phyloP scores from a whole-genome alignment of 495 filamentous ascomycete species.

The Tetracladium setigerum region DNA sequence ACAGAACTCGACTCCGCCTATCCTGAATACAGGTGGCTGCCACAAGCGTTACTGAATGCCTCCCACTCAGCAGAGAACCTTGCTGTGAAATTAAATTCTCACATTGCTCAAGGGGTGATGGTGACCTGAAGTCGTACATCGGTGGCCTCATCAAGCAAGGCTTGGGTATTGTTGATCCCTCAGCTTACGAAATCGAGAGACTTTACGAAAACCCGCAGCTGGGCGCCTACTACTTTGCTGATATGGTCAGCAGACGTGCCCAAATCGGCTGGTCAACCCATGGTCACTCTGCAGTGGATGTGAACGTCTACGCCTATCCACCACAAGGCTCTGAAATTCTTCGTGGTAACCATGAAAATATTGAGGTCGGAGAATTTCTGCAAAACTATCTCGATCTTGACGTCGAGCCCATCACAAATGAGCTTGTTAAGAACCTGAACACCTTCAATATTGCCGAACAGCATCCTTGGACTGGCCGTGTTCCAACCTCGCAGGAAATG shows the following conservation, averaged over 20 bases:
- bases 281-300: constrained; percentile 83
- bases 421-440: constrained; percentile 51
- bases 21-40: constrained; percentile 82
- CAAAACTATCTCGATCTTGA: constrained; percentile 73
- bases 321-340: constrained; percentile 48
- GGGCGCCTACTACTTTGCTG: constrained; percentile 58
- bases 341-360: constrained; percentile 89
- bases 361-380: constrained; percentile 78
- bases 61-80: constrained; percentile 71
- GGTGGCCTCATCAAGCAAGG: constrained; percentile 52
- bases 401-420: constrained; percentile 63
- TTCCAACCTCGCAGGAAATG: constrained; percentile 16
- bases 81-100: constrained; percentile 45
- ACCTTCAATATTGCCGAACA: not conserved
- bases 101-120: constrained; percentile 32
- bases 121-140: constrained; percentile 47
- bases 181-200: constrained; percentile 58
- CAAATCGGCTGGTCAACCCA: constrained; percentile 91
- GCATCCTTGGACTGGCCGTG: constrained; percentile 11
- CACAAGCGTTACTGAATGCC: constrained; percentile 70
- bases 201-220: constrained; percentile 48
- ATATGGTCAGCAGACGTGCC: constrained; percentile 78
- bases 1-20: constrained; percentile 55
- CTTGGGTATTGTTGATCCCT: constrained; percentile 70
- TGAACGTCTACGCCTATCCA: constrained; percentile 89